phyloP scores from a whole-genome alignment of 176 grass and related monocot genomes.

The Avena atlantica region DNA sequence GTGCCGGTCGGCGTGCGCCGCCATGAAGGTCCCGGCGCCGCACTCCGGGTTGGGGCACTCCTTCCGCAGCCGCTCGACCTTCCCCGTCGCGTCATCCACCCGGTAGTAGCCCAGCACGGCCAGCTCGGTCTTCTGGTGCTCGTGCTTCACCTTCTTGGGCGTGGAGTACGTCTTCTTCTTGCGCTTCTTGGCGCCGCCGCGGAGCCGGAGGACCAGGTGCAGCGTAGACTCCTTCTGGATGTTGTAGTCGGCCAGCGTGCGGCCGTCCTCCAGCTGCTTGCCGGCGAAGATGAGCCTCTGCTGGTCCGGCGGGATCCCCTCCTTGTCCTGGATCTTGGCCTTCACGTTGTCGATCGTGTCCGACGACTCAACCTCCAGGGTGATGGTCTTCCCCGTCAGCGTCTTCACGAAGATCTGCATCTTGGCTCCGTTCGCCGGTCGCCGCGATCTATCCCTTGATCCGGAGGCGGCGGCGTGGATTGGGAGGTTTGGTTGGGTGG shows the following conservation, averaged over 20 bases:
- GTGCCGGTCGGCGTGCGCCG: constrained; percentile 41
- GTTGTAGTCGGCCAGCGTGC: constrained; percentile 76
- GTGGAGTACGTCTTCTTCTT: constrained; percentile 62
- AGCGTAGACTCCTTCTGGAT: constrained; percentile 67
- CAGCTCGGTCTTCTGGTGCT: constrained; percentile 40
- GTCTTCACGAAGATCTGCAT: constrained; percentile 58
- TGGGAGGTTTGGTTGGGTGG: background rate
- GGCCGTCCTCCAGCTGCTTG: constrained; percentile 92
- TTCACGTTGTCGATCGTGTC: constrained; percentile 43
- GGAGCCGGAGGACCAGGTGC: constrained; percentile 62
- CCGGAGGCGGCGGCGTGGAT: background rate
- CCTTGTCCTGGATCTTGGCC: constrained; percentile 33
- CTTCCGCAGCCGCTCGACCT: constrained; percentile 41
- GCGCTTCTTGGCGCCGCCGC: constrained; percentile 54
- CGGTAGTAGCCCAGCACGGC: constrained; percentile 49
- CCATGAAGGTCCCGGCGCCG: constrained; percentile 44
- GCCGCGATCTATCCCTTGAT: background rate
- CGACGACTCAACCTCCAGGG: constrained; percentile 34
- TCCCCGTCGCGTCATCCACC: constrained; percentile 50
- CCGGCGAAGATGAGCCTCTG: constrained; percentile 93
- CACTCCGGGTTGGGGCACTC: constrained; percentile 40
- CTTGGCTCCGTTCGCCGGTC: background rate
- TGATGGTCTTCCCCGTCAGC: constrained; percentile 39
- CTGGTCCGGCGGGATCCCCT: constrained; percentile 82
- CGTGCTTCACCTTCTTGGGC: constrained; percentile 54